Evolutionary conservation across 2,329 filamentous ascomycete species (phyloP), one percentile per base, ranked within the genome.

Genomic region (Colletotrichum camelliae): DNA sequence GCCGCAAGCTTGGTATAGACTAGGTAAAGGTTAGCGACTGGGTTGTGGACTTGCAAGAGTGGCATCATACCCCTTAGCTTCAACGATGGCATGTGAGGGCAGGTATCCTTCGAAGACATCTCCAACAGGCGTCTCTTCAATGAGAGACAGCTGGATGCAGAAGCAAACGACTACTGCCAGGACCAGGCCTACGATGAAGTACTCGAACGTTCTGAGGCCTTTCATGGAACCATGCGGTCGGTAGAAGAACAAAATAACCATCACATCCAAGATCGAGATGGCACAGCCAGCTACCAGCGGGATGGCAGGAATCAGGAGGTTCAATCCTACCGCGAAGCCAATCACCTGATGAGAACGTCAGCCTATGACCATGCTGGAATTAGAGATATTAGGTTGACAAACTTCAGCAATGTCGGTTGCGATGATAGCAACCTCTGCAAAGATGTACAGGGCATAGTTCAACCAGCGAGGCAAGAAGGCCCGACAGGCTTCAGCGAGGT

Each of bases 371-470:
- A 1, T 8, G 13, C 16, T 24, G 5, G 4, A 27, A 62, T 13
- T 12, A 5, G 31, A 31, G 13, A 9, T 21, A 4, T 1, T 8
- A 24, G 29, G 21, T 21, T 27, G 3, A 78, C 84, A 78, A 79
- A 90, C 90, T 84, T 94, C 93, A 72, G 93, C 93, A 77, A 94
- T 91, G 81, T 94, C 93, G 0, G 93, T 94, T 1, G 93, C 93
- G 69, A 94, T 91, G 73, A 94, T 94, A 75, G 93, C 92, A 6
- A 89, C 84, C 82, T 94, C 93, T 2, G 92, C 90, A 77, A 94
- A 85, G 24, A 88, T 82, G 79, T 94, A 94, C 4, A 94, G 85
- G 21, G 87, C 80, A 60, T 89, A 88, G 77, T 92, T 93, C 71
- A 94, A 81, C 93, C 93, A 94, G 78, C 85, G 86, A 2, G 93